A percentile compares a stretch with the other conserved stretches of the same genome.
These are phyloP conservation scores for Solanum arcanum DNA, from an alignment of 257 asterid genomes.

Conservation along the genomic window DNA sequence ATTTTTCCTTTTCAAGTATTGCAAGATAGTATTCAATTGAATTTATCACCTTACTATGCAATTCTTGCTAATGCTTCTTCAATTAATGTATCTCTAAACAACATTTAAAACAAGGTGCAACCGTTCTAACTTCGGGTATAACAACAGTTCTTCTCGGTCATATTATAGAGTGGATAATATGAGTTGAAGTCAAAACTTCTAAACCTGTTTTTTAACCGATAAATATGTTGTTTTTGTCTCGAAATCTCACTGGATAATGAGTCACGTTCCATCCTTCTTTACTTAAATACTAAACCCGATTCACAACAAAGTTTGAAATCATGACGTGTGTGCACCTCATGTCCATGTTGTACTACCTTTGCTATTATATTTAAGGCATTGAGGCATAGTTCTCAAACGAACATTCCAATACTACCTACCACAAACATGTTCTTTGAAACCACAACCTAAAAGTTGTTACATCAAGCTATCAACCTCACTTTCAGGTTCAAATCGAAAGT, in stretches of 20 bases:
- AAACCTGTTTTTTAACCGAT: neutral
- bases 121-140: neutral
- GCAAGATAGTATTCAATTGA: too few relatives aligned
- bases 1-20: too few relatives aligned
- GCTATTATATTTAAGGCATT: neutral
- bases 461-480: neutral
- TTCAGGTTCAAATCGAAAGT: neutral
- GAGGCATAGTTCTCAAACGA: neutral
- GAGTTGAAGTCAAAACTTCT: neutral
- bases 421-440: neutral
- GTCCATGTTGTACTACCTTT: neutral
- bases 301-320: neutral
- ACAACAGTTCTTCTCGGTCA: neutral
- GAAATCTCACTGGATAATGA: neutral
- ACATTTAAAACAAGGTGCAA: too few relatives aligned
- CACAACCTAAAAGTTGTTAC: neutral
- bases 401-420: neutral
- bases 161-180: neutral
- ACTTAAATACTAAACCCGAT: neutral
- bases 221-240: neutral
- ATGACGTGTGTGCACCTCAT: neutral
- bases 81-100: too few relatives aligned
- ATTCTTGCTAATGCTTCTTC: too few relatives aligned
- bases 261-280: neutral
- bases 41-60: too few relatives aligned